Conservation (phyloP, 441 rosid species). For the Arabidopsis lyrata region DNA sequence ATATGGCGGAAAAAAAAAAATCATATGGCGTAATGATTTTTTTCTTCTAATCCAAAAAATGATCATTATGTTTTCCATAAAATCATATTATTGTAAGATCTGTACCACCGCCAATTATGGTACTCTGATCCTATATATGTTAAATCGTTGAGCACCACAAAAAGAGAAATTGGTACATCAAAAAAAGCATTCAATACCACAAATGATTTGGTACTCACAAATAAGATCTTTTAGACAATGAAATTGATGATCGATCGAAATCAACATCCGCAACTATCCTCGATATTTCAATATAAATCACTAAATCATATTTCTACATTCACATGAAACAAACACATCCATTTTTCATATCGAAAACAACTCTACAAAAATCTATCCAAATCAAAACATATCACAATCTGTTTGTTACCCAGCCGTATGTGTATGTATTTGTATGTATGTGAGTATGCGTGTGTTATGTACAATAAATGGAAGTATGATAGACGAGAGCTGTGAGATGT, state of each 20-base stretch:
- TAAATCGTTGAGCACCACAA: not conserved
- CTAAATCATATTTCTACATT: conserved; percentile 1
- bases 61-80: not conserved
- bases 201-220: not conserved
- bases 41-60: not conserved
- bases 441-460: conserved; percentile 13
- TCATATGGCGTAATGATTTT: not conserved
- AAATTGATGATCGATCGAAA: not conserved
- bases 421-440: conserved; percentile 17
- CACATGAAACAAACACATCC: not conserved
- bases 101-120: not conserved
- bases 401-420: conserved; percentile 14
- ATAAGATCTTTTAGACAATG: not conserved
- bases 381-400: conserved; percentile 32
- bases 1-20: too few relatives aligned
- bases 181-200: not conserved
- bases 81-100: not conserved
- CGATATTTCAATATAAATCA: not conserved
- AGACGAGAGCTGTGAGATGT: conserved; percentile 42
- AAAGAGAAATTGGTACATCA: not conserved
- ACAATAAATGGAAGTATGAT: conserved; percentile 35
- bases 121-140: not conserved
- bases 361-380: not conserved
- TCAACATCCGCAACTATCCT: not conserved
- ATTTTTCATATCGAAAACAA: conserved; percentile 15